Evolutionary conservation across 176 grass and related monocot genomes (phyloP), one percentile per base, ranked within the genome.

Genomic region (Triticum timopheevii): DNA sequence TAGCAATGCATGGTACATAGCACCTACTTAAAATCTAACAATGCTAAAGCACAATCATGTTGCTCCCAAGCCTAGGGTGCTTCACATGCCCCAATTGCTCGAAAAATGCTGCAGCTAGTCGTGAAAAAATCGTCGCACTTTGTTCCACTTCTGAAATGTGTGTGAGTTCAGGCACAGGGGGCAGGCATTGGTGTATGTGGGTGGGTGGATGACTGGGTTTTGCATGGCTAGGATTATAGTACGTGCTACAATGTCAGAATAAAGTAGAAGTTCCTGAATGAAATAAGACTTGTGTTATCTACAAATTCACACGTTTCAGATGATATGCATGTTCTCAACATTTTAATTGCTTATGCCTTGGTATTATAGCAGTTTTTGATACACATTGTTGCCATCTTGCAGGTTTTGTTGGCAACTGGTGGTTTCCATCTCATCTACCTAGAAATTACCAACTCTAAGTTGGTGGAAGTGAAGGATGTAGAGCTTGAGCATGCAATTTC

Each of bases 371-470:
- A 69, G 31, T 22, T 69, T 69, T 16, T 35, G 16, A 42, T 84
- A 10, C 19, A 65, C 30, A 64, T 76, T 79, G 36, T 89, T 69
- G 66, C 30, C 73, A 10, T 81, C 65, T 65, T 92, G 38, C 86
- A 98, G 93, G 84, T 98, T 86, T 90, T 98, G 15, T 87, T 98
- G 80, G 96, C 96, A 69, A 95, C 93, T 3, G 96, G 93, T 61
- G 96, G 93, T 83, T 93, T 90, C 30, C 92, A 98, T 95, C 90
- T 98, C 82, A 90, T 98, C 79, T 98, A 95, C 79, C 83, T 98
- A 75, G 96, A 98, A 92, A 93, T 98, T 80, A 82, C 63, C 35
- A 86, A 92, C 74, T 62, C 77, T n/a, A 98, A 95, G 76, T 84
- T 98, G 79, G 84, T 88, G 35, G 88, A 98, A 94, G 86, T 91